phyloP scores from a whole-genome alignment of 176 grass and related monocot species.

The Bromus sterilis region DNA sequence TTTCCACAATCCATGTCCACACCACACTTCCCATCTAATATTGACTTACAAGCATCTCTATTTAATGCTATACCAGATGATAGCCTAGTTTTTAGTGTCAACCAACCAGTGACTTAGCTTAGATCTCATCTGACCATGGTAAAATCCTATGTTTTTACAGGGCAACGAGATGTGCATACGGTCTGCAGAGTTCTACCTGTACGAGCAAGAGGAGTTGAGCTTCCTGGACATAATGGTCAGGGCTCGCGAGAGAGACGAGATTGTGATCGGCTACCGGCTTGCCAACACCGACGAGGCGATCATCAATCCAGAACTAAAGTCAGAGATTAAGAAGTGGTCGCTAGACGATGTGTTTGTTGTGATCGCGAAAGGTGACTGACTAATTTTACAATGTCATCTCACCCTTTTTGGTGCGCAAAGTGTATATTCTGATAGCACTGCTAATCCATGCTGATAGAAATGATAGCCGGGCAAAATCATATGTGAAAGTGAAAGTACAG shows the following conservation, averaged over 20 bases:
- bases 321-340: conserved; percentile 76
- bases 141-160: conserved; percentile 39
- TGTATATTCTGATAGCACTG: conserved; percentile 41
- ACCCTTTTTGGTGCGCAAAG: conserved; percentile 19
- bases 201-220: conserved; percentile 90
- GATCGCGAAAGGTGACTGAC: conserved; percentile 73
- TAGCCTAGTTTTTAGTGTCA: background rate
- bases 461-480: conserved; percentile 8
- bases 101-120: background rate
- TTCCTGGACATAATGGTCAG: conserved; percentile 96
- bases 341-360: conserved; percentile 97
- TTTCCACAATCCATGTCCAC: background rate
- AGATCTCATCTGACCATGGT: background rate
- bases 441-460: conserved; percentile 44
- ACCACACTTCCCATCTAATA: background rate
- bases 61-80: background rate
- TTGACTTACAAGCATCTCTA: background rate
- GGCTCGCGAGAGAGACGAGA: conserved; percentile 69
- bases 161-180: conserved; percentile 93
- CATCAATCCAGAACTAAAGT: conserved; percentile 79
- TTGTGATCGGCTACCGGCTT: conserved; percentile 89
- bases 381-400: conserved; percentile 27
- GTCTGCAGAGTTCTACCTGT: conserved; percentile 86
- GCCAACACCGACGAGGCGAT: conserved; percentile 67
- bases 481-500: conserved; percentile 8